These are phyloP conservation scores for Paramecium biaurelia DNA, from an alignment of 73 alveolate genomes.

Conservation along the genomic window DNA sequence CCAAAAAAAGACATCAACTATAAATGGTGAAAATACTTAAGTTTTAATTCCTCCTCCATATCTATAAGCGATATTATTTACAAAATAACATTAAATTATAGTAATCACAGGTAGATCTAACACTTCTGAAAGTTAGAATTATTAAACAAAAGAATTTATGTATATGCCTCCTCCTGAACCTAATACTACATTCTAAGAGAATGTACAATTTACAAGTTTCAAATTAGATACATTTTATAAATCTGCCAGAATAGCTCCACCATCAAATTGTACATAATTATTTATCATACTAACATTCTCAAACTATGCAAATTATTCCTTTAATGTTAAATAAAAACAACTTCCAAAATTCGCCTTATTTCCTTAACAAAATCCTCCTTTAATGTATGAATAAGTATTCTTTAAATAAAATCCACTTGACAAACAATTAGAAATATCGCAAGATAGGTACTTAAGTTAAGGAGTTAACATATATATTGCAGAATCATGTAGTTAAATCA, in stretches of 20 bases:
- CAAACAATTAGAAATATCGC: not conserved
- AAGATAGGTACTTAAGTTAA: not conserved
- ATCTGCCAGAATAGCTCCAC: constrained; percentile 24
- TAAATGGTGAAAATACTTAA: not conserved
- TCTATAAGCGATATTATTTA: not conserved
- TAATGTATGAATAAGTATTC: not conserved
- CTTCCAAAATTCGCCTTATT: constrained; percentile 6
- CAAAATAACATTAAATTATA: not conserved
- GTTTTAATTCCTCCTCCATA: constrained; percentile 39
- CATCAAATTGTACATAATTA: not conserved
- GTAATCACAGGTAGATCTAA: not conserved
- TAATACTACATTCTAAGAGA: not conserved
- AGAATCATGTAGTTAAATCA: not conserved
- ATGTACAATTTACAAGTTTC: not conserved
- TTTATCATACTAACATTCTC: not conserved
- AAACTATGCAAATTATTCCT: not conserved
- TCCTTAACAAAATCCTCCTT: not conserved
- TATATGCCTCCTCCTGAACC: constrained; percentile 19
- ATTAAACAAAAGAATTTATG: not conserved
- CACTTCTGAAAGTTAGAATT: not conserved
- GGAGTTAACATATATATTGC: not conserved
- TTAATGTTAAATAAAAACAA: not conserved
- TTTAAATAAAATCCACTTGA: not conserved
- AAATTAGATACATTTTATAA: not conserved
- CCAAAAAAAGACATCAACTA: not conserved